Evolutionary conservation across 768 basidiomycete species (phyloP), one percentile per base, ranked within the genome.

Genomic region (Tulasnella sp.): DNA sequence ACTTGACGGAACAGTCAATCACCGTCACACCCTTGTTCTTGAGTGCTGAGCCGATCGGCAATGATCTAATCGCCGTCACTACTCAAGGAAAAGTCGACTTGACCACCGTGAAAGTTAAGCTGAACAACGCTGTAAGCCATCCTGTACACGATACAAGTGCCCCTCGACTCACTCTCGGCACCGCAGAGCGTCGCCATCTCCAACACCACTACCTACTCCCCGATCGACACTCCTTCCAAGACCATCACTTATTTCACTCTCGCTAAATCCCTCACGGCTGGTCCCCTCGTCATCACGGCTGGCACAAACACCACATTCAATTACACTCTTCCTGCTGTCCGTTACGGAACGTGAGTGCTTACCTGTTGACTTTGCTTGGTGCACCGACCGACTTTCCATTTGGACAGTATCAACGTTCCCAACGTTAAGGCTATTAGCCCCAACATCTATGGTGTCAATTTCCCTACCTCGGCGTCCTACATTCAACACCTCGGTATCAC

Each of bases 391-490:
- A 64, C 49, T 29, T 9, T 67, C 49, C 64, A 15, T 67, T 17
- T 72, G 58, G 31, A 29, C 15, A 85, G 84, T 71, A 83, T 86
- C 78, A 84, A 85, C 52, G 83, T 83, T 75, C 64, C 79, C 36
- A 82, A 83, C 71, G 83, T 81, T 36, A 79, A 76, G 36, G 79
- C 84, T n/a, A 88, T 88, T 78, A 85, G 83, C 75, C 85, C 86
- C 0, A 81, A 82, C 58, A 84, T 88, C 67, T 89, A 89, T 76
- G 88, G 88, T 68, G 86, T 88, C 77, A 88, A 88, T 80, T 89
- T 87, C 83, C 87, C 88, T 0, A 84, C 86, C 0, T 83, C 80
- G 71, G 84, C 85, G 11, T 79, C 81, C 71, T 87, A 87, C 79
- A 85, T 89, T 77, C 79, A 85, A 49, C 82, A 85, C 74, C 82